Base-by-base conservation (phyloP, 352 stramenopile genomes). In the Vaucheria bursata region DNA sequence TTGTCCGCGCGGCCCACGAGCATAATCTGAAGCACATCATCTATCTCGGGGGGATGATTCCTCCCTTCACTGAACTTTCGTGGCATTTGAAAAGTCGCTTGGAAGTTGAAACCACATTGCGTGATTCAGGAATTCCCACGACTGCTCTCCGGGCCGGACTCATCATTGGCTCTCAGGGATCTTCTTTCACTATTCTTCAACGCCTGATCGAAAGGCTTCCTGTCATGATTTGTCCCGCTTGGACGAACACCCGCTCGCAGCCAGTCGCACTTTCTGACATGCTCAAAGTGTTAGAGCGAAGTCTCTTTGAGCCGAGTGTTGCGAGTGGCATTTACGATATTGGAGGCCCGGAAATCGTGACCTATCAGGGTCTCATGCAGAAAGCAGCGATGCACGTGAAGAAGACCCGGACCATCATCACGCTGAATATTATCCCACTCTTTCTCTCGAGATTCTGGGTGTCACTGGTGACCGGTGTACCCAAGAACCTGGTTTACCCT, bases 31-130 rank as follows among this genome's bases (percentile, higher is more conserved):
- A 59, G 45, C 45, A 59, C 45, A 25, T 59, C 12, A 25, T 59
- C 12, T 59, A 59, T 59, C 45, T 59, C 45, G 45, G 45, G 18
- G 45, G 45, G 18, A 18, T 59, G 45, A 18, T 59, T 18, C 45
- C 45, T 18, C 18, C 18, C 12, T 18, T 25, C 12, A 25, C 18
- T 25, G 45, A 59, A 25, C 45, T 59, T 25, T 59, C 45, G 45
- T 59, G 45, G 45, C 45, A 59, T 59, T 59, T 59, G 45, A 59
- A 59, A 59, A 59, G 45, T 59, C 45, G 45, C 25, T 25, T 59
- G 18, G 45, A 59, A 59, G 45, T 59, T 18, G 45, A 59, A 25
- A 18, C 18, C 12, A 18, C 12, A 18, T 59, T 59, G 45, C 45
- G 25, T 18, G 18, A 18, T 18, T 18, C 45, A 25, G 45, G 12